Evolutionary conservation across 2,329 filamentous ascomycete species (phyloP).

Genomic region (Fusarium solani-melongenae): DNA sequence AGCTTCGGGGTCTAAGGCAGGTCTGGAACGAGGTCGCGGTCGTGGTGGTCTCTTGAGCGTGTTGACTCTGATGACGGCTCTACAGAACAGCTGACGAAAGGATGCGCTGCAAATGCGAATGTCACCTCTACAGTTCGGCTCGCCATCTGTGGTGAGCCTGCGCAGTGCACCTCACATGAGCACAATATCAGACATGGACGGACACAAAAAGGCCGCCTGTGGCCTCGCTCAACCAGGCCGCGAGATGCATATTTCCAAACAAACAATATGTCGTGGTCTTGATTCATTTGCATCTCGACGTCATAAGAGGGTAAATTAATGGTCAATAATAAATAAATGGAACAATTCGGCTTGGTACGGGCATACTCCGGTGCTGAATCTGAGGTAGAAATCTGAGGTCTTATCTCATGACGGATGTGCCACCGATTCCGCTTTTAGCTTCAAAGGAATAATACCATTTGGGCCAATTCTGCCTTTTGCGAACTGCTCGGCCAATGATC

Average conservation of each 20-base stretch:
- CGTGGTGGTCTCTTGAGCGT: conserved; percentile 9
- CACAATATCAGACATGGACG: conserved; percentile 28
- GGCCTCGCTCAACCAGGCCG: conserved; percentile 30
- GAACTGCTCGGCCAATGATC: background rate
- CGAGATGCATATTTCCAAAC: conserved; percentile 35
- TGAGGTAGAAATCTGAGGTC: conserved; percentile 19
- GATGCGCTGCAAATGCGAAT: conserved; percentile 23
- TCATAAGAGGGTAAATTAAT: background rate
- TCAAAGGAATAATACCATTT: conserved; percentile 3
- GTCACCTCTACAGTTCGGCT: conserved; percentile 34
- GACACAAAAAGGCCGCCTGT: conserved; percentile 29
- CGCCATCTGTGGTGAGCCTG: conserved; percentile 34
- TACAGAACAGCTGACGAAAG: background rate
- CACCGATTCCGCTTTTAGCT: conserved; percentile 9
- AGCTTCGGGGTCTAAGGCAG: conserved; percentile 7
- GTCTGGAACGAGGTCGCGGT: conserved; percentile 26
- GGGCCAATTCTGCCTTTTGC: background rate
- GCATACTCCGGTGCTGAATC: background rate
- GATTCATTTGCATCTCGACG: background rate
- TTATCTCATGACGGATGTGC: background rate
- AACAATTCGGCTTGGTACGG: conserved; percentile 8
- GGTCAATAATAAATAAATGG: conserved; percentile 6
- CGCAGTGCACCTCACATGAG: conserved; percentile 27
- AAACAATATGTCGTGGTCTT: conserved; percentile 38
- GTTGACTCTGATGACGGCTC: conserved; percentile 11